Percentiles rank a stretch among this genome's conserved stretches.
phyloP scores from a whole-genome alignment of 805 yeast species.

The Isabelozyma rhagii region DNA sequence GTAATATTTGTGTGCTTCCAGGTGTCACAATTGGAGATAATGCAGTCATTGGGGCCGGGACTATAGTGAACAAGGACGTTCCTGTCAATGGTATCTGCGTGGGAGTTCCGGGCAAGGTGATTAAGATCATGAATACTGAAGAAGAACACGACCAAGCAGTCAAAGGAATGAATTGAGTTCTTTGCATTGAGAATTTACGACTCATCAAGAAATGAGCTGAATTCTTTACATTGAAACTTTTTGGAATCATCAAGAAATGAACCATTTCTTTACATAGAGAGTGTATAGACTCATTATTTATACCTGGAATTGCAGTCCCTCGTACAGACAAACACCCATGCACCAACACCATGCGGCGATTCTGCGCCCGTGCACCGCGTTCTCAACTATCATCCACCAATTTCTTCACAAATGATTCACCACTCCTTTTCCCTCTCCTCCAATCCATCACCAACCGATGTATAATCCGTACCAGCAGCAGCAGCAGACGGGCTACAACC shows the following conservation, averaged over 20 bases:
- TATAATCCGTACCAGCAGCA: constrained; percentile 39
- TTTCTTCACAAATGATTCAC: not conserved
- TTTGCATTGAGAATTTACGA: not conserved
- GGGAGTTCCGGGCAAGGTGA: constrained; percentile 61
- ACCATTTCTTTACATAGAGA: too few relatives aligned
- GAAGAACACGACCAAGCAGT: not conserved
- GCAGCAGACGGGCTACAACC: constrained; percentile 13
- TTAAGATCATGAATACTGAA: constrained; percentile 13
- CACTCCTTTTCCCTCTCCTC: not conserved
- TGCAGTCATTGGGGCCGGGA: constrained; percentile 64
- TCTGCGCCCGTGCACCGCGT: not conserved
- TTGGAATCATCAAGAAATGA: too few relatives aligned
- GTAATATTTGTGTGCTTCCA: constrained; percentile 52
- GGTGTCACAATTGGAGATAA: constrained; percentile 67
- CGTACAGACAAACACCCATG: too few relatives aligned
- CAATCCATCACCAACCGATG: constrained; percentile 18
- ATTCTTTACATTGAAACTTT: too few relatives aligned
- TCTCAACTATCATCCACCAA: too few relatives aligned
- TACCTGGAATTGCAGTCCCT: too few relatives aligned
- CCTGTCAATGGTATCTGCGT: constrained; percentile 54
- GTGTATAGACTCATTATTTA: too few relatives aligned
- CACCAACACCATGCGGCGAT: too few relatives aligned
- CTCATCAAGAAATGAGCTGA: too few relatives aligned
- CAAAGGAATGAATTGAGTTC: not conserved
- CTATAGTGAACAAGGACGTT: constrained; percentile 57